These are phyloP conservation scores for Cryptococcus sp. DNA, from an alignment of 1,284 basidiomycete genomes.

Conservation along the genomic window DNA sequence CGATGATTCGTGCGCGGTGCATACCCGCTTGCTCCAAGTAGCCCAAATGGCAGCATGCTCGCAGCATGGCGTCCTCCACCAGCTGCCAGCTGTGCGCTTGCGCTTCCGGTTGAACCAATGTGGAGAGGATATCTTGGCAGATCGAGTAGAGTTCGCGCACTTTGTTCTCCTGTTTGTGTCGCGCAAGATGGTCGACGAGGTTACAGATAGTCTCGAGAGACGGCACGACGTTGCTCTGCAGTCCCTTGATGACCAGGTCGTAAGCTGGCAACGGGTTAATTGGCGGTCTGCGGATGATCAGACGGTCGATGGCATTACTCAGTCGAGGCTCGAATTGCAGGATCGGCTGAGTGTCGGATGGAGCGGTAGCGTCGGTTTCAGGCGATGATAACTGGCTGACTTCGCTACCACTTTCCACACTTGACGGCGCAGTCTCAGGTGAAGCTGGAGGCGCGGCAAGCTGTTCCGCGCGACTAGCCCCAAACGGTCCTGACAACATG, in stretches of 20 bases:
- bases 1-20: constrained; percentile 76
- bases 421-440: constrained; percentile 5
- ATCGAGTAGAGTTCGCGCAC: constrained; percentile 69
- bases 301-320: constrained; percentile 25
- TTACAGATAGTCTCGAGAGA: constrained; percentile 58
- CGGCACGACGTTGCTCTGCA: constrained; percentile 27
- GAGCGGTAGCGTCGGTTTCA: constrained; percentile 1
- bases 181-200: constrained; percentile 70
- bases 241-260: constrained; percentile 22
- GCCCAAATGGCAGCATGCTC: constrained; percentile 77
- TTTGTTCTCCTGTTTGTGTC: constrained; percentile 63
- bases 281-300: constrained; percentile 17
- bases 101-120: constrained; percentile 36
- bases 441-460: constrained; percentile 16
- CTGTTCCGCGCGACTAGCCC: constrained; percentile 18
- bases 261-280: constrained; percentile 29
- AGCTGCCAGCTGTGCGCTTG: constrained; percentile 66
- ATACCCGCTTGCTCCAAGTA: constrained; percentile 75
- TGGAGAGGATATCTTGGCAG: constrained; percentile 65
- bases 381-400: constrained; percentile 5
- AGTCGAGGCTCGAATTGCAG: constrained; percentile 20
- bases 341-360: constrained; percentile 1
- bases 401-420: background rate
- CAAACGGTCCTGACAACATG: constrained; percentile 27
- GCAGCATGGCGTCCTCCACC: constrained; percentile 85